Percentiles rank a stretch among this genome's conserved stretches.
Evolutionary conservation across 2,329 filamentous ascomycete species (phyloP).

Genomic region (Cytospora mali): DNA sequence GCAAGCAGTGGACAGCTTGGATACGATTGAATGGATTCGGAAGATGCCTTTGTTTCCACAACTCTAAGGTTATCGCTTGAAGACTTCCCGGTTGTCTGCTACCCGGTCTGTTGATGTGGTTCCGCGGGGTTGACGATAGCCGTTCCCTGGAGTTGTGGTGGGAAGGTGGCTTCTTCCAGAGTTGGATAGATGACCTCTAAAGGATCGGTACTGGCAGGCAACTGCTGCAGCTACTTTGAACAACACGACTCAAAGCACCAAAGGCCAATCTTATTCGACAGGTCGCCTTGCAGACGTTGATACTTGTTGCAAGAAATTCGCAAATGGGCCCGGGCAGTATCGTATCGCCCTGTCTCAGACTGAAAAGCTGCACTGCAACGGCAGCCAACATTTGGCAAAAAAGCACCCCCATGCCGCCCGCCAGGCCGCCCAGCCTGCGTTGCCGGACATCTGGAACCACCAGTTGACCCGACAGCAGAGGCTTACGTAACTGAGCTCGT

Average conservation of each 20-base stretch:
- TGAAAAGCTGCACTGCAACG: background rate
- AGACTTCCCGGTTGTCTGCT: background rate
- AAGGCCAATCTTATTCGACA: background rate
- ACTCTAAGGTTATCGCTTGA: constrained; percentile 1
- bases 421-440: background rate
- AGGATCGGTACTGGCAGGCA: background rate
- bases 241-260: background rate
- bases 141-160: background rate
- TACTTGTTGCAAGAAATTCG: background rate
- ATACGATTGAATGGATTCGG: background rate
- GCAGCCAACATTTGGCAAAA: constrained; percentile 5
- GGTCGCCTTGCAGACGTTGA: background rate
- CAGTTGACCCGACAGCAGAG: background rate
- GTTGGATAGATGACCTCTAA: background rate
- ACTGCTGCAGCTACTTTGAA: background rate
- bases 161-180: constrained; percentile 26
- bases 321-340: background rate
- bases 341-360: background rate
- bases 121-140: constrained; percentile 11
- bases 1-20: background rate
- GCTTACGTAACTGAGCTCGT: background rate
- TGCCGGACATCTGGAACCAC: background rate
- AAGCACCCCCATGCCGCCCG: background rate
- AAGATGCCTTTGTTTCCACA: background rate
- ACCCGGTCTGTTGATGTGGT: constrained; percentile 12